Base-by-base conservation (phyloP, 1,284 basidiomycete species). In the Stygiomarasmius scandens region DNA sequence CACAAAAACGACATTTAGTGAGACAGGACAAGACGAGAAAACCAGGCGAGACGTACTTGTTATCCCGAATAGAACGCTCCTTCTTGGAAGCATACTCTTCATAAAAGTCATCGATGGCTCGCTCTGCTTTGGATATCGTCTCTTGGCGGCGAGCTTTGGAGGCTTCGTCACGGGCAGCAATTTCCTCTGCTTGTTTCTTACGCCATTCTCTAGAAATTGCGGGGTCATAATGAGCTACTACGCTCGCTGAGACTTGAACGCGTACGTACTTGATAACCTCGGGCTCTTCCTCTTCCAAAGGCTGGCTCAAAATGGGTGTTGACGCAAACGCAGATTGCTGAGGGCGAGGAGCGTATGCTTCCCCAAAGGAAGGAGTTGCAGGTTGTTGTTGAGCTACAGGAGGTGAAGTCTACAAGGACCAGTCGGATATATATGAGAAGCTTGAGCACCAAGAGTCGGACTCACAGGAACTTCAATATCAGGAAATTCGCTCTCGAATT, bases 81-180 rank as follows among this genome's bases (percentile, higher is more conserved):
- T 97, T 98, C 78, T 93, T 91, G 62, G 83, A 81, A 56, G 95
- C 87, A 74, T 99, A 98, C 56, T 93, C 88, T 69, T 95, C 93
- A 73, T 99, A 99, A 73, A 98, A 99, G 68, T 91, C 85, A 75
- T 99, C 97, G 64, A 99, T 98, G 27, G 92, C 84, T 66, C 89
- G 86, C 73, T 98, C 95, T 20, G 97, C 97, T 71, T 89, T 92
- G 52, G 85, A 82, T 65, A 95, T 88, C 49, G 90, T 93, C 68
- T 96, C 94, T 65, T 93, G 90, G 65, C 91, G 89, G 72, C 87
- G 89, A 49, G 80, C 81, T 71, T 89, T 87, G 38, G 92, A 90
- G 49, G 82, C 85, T 64, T 92, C 93, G 71, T 86, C 96, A 67
- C 83, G 86, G 29, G 81, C 80, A 68, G 83, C 85, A 64, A 99